Percentiles rank a stretch among this genome's conserved stretches.
phyloP scores from a whole-genome alignment of 176 grass and related monocot genomes.

The Ensete ventricosum region DNA sequence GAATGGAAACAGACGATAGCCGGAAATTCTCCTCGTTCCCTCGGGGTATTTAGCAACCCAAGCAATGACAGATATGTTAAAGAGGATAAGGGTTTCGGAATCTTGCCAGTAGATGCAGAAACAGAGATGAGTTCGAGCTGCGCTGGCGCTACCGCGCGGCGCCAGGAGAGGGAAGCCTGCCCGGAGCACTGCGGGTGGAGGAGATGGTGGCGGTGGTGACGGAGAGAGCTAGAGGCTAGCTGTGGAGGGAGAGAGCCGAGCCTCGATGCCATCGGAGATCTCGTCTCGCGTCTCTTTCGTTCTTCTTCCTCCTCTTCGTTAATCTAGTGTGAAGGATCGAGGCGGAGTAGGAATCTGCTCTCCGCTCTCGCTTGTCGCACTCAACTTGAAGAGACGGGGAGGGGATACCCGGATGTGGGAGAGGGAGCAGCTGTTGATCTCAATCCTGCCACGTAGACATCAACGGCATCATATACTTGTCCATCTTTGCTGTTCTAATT shows the following conservation, averaged over 20 bases:
- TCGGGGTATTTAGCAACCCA: background rate
- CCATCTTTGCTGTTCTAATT: too few species aligned
- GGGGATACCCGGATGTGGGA: conserved; percentile 21
- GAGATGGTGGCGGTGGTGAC: conserved; percentile 5
- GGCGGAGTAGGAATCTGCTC: background rate
- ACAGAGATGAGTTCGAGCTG: conserved; percentile 9
- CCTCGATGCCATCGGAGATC: conserved; percentile 42
- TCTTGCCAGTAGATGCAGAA: background rate
- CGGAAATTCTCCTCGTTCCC: background rate
- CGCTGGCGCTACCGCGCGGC: conserved; percentile 19
- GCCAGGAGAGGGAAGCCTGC: conserved; percentile 21
- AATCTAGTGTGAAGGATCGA: background rate
- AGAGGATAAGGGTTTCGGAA: background rate
- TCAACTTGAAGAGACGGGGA: conserved; percentile 15
- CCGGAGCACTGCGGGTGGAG: background rate
- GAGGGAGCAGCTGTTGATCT: conserved; percentile 38
- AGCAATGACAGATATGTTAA: background rate
- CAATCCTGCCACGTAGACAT: conserved; percentile 62
- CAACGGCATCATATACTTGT: conserved; percentile 24
- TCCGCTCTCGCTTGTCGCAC: background rate
- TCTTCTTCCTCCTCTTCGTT: background rate
- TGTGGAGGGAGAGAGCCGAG: conserved; percentile 44
- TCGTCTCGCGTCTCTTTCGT: background rate
- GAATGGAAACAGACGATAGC: background rate
- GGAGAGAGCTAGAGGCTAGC: conserved; percentile 26